phyloP scores from a whole-genome alignment of 2,329 filamentous ascomycete species.

The Cadophora malorum region DNA sequence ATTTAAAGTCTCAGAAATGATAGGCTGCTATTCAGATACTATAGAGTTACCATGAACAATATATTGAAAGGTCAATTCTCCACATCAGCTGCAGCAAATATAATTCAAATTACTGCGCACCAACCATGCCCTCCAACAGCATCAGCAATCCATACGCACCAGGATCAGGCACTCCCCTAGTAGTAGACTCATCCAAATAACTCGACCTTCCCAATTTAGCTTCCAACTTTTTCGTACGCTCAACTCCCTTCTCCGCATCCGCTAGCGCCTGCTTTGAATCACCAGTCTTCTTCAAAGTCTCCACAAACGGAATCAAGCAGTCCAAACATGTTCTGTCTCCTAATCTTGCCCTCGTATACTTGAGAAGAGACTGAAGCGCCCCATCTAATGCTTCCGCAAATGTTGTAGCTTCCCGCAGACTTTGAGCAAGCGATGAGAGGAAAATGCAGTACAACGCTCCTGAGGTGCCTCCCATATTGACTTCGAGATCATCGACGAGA shows the following conservation, averaged over 20 bases:
- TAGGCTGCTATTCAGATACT: no score
- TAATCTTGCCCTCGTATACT: slow-evolving; percentile 41
- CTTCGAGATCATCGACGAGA: slow-evolving; percentile 42
- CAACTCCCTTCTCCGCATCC: slow-evolving; percentile 55
- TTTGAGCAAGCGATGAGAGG: slow-evolving; percentile 36
- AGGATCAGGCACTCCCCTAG: slow-evolving; percentile 59
- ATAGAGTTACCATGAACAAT: not conserved
- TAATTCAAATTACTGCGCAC: not conserved
- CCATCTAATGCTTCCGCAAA: slow-evolving; percentile 33
- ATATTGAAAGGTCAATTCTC: not conserved
- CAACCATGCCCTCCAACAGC: slow-evolving; percentile 39
- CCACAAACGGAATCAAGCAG: slow-evolving; percentile 44
- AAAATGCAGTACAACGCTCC: slow-evolving; percentile 46
- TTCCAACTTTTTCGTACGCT: slow-evolving; percentile 59
- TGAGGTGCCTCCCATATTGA: slow-evolving; percentile 45
- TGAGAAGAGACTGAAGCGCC: slow-evolving; percentile 38
- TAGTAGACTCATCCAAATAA: slow-evolving; percentile 57
- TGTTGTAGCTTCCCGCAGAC: slow-evolving; percentile 26
- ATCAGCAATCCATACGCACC: slow-evolving; percentile 58
- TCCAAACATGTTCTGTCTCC: slow-evolving; percentile 46
- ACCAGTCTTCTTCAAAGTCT: slow-evolving; percentile 47
- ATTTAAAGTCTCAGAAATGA: no score
- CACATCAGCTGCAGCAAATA: not conserved
- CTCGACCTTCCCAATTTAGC: slow-evolving; percentile 60
- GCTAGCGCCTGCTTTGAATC: slow-evolving; percentile 53